Conservation (phyloP, 148 eudicot genomes). For the Tetragonia tetragonoides region DNA sequence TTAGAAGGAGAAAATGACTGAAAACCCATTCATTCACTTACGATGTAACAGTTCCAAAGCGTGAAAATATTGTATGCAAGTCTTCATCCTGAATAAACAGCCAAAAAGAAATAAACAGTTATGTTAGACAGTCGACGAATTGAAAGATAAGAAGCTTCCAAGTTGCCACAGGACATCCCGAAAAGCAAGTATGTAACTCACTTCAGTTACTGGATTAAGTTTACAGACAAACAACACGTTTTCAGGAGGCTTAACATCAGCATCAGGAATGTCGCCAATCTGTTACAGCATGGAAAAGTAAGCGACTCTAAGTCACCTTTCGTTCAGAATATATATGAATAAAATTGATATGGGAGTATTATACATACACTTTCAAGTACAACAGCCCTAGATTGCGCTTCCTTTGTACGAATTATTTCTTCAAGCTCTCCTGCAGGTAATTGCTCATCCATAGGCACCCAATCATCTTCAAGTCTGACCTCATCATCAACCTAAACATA, state of each 20-base stretch:
- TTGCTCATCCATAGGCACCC: conserved; percentile 93
- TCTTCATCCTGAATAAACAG: conserved; percentile 72
- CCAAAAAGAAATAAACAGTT: conserved; percentile 4
- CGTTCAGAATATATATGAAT: not conserved
- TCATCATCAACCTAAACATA: conserved; percentile 64
- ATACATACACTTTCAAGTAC: conserved; percentile 86
- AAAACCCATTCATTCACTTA: conserved; percentile 36
- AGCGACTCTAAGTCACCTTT: not conserved
- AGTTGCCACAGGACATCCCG: not conserved
- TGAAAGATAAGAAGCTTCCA: not conserved
- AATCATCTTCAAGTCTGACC: conserved; percentile 95
- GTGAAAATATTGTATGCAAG: conserved; percentile 86
- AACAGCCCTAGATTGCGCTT: conserved; percentile 92
- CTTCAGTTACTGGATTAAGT: conserved; percentile 94
- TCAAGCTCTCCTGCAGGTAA: conserved; percentile 62
- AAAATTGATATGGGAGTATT: not conserved
- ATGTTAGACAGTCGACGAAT: conserved; percentile 3
- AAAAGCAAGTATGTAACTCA: conserved; percentile 30
- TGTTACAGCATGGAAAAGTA: conserved; percentile 30
- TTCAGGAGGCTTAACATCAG: conserved; percentile 95
- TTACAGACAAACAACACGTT: conserved; percentile 93
- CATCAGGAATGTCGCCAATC: conserved; percentile 97
- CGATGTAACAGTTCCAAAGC: conserved; percentile 92
- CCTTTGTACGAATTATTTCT: conserved; percentile 75
- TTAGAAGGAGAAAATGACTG: not conserved